phyloP scores from a whole-genome alignment of 2,329 filamentous ascomycete genomes.

The Ophiostoma ulmi region DNA sequence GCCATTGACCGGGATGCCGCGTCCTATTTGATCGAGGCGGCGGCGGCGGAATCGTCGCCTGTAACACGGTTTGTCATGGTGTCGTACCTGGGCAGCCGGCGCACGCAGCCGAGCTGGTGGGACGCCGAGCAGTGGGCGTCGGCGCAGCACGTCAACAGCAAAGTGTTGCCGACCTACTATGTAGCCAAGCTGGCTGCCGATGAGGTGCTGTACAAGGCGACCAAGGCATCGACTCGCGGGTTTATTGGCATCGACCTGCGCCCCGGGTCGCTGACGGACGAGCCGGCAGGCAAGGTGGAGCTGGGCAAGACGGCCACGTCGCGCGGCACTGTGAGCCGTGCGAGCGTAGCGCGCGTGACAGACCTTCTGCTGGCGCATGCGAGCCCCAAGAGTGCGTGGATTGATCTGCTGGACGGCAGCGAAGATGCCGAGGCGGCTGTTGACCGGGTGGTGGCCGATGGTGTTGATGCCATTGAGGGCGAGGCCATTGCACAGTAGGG shows the following conservation, averaged over 20 bases:
- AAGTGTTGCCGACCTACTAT: conserved; percentile 50
- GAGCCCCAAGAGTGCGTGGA: conserved; percentile 44
- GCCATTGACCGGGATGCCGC: conserved; percentile 59
- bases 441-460: conserved; percentile 44
- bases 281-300: conserved; percentile 44
- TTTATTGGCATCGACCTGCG: conserved; percentile 50
- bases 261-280: conserved; percentile 46
- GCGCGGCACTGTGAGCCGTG: conserved; percentile 46
- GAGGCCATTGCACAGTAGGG: conserved; percentile 36
- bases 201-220: conserved; percentile 49
- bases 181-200: conserved; percentile 58
- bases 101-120: conserved; percentile 52
- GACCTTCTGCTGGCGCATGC: conserved; percentile 50
- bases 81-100: conserved; percentile 55
- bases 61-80: conserved; percentile 58
- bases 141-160: conserved; percentile 38
- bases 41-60: conserved; percentile 38
- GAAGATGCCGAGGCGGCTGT: conserved; percentile 47
- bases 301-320: conserved; percentile 43
- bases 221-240: conserved; percentile 34
- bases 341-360: conserved; percentile 55
- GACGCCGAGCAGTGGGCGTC: conserved; percentile 44
- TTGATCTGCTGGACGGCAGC: conserved; percentile 52
- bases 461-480: conserved; percentile 49
- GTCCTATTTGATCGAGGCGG: conserved; percentile 55